Conservation (phyloP, 768 basidiomycete genomes). For the Rhodosporidiobolus odoratus region DNA sequence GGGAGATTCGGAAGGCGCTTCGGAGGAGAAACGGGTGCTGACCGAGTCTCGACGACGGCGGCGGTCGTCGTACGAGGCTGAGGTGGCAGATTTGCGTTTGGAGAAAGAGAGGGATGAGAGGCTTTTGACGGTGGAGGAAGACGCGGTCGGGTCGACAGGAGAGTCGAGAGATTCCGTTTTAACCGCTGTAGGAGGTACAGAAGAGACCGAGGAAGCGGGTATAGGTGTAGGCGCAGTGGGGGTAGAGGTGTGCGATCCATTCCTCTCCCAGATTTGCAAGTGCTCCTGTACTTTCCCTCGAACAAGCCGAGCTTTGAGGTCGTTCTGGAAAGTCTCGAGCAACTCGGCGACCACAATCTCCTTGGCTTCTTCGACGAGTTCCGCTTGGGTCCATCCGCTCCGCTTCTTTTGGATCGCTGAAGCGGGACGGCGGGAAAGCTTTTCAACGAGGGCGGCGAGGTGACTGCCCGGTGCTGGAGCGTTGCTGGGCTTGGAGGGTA, state of each 20-base stretch:
- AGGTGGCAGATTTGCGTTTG: background rate
- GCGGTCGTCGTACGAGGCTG: background rate
- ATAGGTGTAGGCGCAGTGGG: background rate
- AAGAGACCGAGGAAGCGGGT: background rate
- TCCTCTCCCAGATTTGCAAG: constrained; percentile 25
- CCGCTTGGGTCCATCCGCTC: constrained; percentile 33
- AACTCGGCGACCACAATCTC: constrained; percentile 35
- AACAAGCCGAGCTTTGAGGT: constrained; percentile 32
- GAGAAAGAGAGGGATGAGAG: constrained; percentile 14
- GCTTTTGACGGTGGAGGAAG: background rate
- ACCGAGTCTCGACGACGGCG: constrained; percentile 1
- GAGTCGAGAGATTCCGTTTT: constrained; percentile 7
- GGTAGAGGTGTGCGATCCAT: background rate
- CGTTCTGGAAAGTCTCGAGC: constrained; percentile 33
- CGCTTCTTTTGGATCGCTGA: constrained; percentile 14
- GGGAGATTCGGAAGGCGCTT: constrained; percentile 30
- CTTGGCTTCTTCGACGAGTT: constrained; percentile 35
- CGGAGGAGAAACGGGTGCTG: constrained; percentile 20
- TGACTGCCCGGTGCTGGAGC: background rate
- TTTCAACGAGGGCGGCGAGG: constrained; percentile 19
- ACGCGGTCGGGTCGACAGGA: background rate
- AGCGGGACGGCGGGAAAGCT: constrained; percentile 3
- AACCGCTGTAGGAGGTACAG: background rate
- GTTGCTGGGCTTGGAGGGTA: constrained; percentile 10
- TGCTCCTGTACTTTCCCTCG: constrained; percentile 33